Base-by-base conservation (phyloP, 1,284 basidiomycete species). In the Wolfiporia cocos region DNA sequence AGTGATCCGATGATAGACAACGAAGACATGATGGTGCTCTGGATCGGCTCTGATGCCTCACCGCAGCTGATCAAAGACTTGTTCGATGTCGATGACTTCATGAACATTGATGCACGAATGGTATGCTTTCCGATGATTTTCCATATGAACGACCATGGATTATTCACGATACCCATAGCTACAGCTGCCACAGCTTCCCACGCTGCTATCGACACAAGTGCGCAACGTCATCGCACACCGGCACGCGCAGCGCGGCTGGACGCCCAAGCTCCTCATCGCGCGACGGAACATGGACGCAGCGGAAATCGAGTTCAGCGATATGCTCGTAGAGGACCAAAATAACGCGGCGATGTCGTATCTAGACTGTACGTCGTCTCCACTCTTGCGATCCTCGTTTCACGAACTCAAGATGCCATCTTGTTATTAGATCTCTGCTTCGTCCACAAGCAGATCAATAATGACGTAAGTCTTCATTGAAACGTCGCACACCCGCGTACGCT, bases 231-330 rank as follows among this genome's bases (percentile, higher is more conserved):
- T 99, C 17, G 73, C 78, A 0, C 73, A 83, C 50, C 81, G 92
- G 36, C 73, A 78, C 41, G 49, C 61, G 2, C 76, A 83, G 48
- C 73, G 91, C 29, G 69, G 72, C 11, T 81, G 83, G 6, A 67
- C 74, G 14, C 62, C 73, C 2, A 89, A 86, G 41, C 75, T 97
- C 46, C 67, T 83, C 28, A 73, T 98, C 36, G 90, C 91, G 0
- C 76, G 96, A 12, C 96, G 99, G 62, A 92, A 97, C 59, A 71
- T 92, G 58, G 96, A 99, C 60, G 94, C 84, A 9, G 74, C 82
- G 46, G 96, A 99, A 67, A 80, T 99, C 41, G 96, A 99, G 61
- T 94, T 95, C 55, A 92, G 89, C 49, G 96, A 99, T 68, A 89
- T 95, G 81, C 72, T 99, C 12, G 81, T 97, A 11, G 96, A 99